These are phyloP conservation scores for Geosmithia flava DNA, from an alignment of 2,329 filamentous ascomycete species.

Conservation along the genomic window DNA sequence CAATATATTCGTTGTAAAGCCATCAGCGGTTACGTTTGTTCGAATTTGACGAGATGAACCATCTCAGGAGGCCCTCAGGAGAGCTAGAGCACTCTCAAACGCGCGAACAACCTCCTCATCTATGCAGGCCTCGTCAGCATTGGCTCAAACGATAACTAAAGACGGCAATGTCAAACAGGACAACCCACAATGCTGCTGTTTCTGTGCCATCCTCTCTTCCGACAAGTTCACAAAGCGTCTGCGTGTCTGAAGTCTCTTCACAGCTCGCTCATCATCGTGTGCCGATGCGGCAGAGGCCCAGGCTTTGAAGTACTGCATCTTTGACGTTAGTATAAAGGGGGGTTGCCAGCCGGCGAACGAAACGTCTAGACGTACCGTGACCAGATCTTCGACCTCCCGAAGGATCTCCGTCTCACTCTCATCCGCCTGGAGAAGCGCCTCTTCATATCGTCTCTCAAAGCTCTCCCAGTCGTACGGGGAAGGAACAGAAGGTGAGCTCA, in stretches of 20 bases:
- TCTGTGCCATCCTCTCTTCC: constrained; percentile 59
- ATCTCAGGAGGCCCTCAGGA: constrained; percentile 27
- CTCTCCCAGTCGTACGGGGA: constrained; percentile 61
- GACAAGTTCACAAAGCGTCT: constrained; percentile 63
- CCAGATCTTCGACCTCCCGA: constrained; percentile 54
- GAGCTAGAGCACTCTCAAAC: constrained; percentile 48
- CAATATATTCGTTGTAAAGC: not conserved
- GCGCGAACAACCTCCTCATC: constrained; percentile 45
- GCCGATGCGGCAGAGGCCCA: constrained; percentile 65
- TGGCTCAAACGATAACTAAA: not conserved
- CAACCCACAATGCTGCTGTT: constrained; percentile 66
- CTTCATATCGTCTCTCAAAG: constrained; percentile 58
- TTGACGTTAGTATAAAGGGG: not conserved
- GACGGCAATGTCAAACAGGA: not conserved
- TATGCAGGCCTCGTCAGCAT: constrained; percentile 5
- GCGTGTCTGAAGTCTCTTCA: constrained; percentile 71
- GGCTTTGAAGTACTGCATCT: constrained; percentile 56
- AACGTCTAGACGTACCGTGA: constrained; percentile 35
- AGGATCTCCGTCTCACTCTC: constrained; percentile 52
- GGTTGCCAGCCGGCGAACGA: not conserved
- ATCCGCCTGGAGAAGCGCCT: constrained; percentile 50
- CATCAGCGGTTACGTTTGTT: not conserved
- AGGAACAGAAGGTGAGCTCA: constrained; percentile 40
- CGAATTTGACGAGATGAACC: not conserved
- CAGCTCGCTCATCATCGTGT: constrained; percentile 65